Base-by-base conservation (phyloP, 495 filamentous ascomycete species). In the Penicillium silybi region DNA sequence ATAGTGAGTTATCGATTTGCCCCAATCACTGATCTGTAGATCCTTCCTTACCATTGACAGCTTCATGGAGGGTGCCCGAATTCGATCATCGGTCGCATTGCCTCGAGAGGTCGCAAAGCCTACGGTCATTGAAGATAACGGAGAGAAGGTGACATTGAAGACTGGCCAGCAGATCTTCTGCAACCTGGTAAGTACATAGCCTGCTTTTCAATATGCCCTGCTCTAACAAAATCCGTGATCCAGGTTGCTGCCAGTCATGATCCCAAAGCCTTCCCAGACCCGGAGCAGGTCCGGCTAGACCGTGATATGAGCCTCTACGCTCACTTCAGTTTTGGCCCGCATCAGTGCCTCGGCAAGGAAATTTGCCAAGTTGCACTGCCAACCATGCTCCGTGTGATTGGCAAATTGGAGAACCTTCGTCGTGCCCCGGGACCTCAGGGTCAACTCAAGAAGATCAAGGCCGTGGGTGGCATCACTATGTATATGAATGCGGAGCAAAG, bases 401-500 rank as follows among this genome's bases (percentile, higher is more conserved):
- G 77, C 19, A 68, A 73, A 27, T 49, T 83, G 50, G 70, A 80
- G 45, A 78, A 78, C 11, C 60, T 92, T 10, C 75, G 84, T 9
- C 80, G 84, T 41, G 83, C 82, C 0, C 74, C 80, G 0, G 88
- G 88, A 0, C 66, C 74, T 5, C 82, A 87, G 68, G 89, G 88
- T 1, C 68, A 83, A 49, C 62, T 91, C 49, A 91, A 90, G 72
- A 84, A 76, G 62, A 67, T 90, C 4, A 58, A 69, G 0, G 74
- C 71, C 8, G 69, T 74, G 1, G 81, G 76, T 15, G 85, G 79
- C 0, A 77, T 80, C 47, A 78, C 79, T 13, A 71, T 82, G 46
- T 92, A 90, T 49, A 79, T 92, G 78, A 79, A 80, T 38, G 80
- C 85, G 47, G 83, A 92, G 59, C 82, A 85, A 63, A 86, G 83